A percentile compares a stretch with the other conserved stretches of the same genome.
These are phyloP conservation scores for Cenococcum geophilum DNA, from an alignment of 495 filamentous ascomycete species.

Conservation along the genomic window DNA sequence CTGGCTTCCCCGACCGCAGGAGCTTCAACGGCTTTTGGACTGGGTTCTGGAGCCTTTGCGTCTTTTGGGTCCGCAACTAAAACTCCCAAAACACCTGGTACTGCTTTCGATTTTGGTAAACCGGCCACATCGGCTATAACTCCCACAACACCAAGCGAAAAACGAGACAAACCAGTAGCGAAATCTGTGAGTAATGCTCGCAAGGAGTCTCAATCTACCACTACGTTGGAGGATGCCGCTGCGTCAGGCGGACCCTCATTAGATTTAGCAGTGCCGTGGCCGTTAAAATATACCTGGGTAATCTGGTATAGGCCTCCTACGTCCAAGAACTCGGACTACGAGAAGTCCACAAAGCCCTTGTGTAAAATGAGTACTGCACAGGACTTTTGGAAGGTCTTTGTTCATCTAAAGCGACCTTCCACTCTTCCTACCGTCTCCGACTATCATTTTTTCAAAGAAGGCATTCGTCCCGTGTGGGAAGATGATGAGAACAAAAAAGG, in stretches of 20 bases:
- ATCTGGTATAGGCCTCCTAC: slow-evolving; percentile 96
- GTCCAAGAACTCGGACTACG: slow-evolving; percentile 95
- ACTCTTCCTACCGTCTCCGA: slow-evolving; percentile 86
- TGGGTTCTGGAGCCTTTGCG: slow-evolving; percentile 92
- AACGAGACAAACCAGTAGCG: slow-evolving; percentile 44
- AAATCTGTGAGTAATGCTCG: slow-evolving; percentile 16
- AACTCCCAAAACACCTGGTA: slow-evolving; percentile 81
- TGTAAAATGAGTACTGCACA: slow-evolving; percentile 76
- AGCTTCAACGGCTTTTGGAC: slow-evolving; percentile 86
- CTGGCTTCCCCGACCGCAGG: slow-evolving; percentile 81
- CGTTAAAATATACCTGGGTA: slow-evolving; percentile 81
- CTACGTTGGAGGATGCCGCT: slow-evolving; percentile 27
- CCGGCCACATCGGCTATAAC: slow-evolving; percentile 31
- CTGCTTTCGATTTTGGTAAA: slow-evolving; percentile 63
- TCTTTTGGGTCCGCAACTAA: slow-evolving; percentile 81
- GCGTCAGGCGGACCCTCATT: slow-evolving; percentile 17
- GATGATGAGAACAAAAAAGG: slow-evolving; percentile 94
- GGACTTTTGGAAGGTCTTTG: slow-evolving; percentile 89
- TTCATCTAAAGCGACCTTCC: slow-evolving; percentile 84
- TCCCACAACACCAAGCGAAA: slow-evolving; percentile 56
- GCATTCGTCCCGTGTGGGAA: slow-evolving; percentile 96
- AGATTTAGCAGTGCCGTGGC: slow-evolving; percentile 27
- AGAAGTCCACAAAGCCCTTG: slow-evolving; percentile 87
- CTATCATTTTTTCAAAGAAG: slow-evolving; percentile 97
- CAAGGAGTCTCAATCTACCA: slow-evolving; percentile 23